Percentiles rank a stretch among this genome's conserved stretches.
phyloP scores from a whole-genome alignment of 441 rosid species.

The Arabidopsis hybrid region DNA sequence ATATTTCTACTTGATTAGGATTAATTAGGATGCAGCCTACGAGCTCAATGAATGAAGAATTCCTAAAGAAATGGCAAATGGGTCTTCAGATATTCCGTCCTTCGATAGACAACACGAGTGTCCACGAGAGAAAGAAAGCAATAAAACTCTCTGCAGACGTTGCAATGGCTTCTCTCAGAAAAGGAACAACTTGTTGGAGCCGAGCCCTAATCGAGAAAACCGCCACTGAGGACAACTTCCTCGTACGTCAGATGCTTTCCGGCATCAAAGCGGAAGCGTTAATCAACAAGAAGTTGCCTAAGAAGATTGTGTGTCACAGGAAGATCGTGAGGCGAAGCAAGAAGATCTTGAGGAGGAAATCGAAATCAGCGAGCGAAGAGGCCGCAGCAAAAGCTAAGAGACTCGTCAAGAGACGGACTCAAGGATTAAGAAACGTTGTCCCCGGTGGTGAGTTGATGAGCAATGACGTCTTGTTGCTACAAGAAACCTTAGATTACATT shows the following conservation, averaged over 20 bases:
- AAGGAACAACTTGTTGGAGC: slow-evolving; percentile 76
- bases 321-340: slow-evolving; percentile 58
- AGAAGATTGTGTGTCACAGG: slow-evolving; percentile 30
- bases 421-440: slow-evolving; percentile 67
- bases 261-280: slow-evolving; percentile 39
- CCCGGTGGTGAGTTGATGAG: slow-evolving; percentile 79
- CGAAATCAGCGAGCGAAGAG: slow-evolving; percentile 44
- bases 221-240: slow-evolving; percentile 46
- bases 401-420: slow-evolving; percentile 66
- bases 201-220: slow-evolving; percentile 73
- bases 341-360: slow-evolving; percentile 59
- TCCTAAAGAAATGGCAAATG: slow-evolving; percentile 79
- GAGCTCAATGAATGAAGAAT: slow-evolving; percentile 61
- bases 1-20: neutral
- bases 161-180: slow-evolving; percentile 84
- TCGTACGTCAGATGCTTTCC: slow-evolving; percentile 51
- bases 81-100: slow-evolving; percentile 57
- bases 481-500: slow-evolving; percentile 91
- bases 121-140: slow-evolving; percentile 68
- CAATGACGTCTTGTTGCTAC: slow-evolving; percentile 67
- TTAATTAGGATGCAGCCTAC: slow-evolving; percentile 58
- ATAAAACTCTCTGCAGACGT: slow-evolving; percentile 88
- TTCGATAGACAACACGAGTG: slow-evolving; percentile 52
- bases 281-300: slow-evolving; percentile 50
- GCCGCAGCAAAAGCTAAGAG: slow-evolving; percentile 50